These are phyloP conservation scores for Bassia scoparia DNA, from an alignment of 148 eudicot species.

Conservation along the genomic window DNA sequence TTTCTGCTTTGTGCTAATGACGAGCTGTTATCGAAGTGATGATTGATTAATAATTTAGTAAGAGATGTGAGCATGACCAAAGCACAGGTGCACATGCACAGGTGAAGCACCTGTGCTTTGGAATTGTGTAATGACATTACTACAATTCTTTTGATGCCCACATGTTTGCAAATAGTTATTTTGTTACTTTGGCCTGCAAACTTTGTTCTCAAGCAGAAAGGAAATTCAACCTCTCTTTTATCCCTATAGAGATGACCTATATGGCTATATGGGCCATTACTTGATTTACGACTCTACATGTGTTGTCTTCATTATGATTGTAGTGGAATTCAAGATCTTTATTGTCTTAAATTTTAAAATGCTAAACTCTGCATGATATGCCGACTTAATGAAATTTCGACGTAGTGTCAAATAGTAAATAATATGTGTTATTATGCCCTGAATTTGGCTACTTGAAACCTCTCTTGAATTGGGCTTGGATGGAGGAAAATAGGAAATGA, in stretches of 20 bases:
- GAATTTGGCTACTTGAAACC: no score
- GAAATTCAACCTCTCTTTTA: background rate
- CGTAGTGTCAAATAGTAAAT: background rate
- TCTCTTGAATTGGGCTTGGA: no score
- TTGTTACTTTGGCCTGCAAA: background rate
- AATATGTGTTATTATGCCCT: no score
- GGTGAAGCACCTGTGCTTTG: background rate
- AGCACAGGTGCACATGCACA: no score
- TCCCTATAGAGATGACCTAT: background rate
- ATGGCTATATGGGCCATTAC: background rate
- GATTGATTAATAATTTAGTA: background rate
- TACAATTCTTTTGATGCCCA: background rate
- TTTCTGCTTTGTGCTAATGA: background rate
- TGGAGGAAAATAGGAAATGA: no score
- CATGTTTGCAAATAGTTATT: background rate
- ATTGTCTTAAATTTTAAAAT: background rate
- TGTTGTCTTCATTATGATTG: background rate
- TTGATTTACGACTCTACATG: background rate
- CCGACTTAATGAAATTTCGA: background rate
- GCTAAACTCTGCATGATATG: no score
- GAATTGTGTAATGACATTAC: background rate
- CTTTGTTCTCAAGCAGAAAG: background rate
- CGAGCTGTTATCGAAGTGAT: background rate
- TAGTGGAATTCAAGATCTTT: background rate
- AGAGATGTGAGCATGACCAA: slow-evolving; percentile 3